Percentiles rank a stretch among this genome's conserved stretches.
phyloP scores from a whole-genome alignment of 106 monocot genomes.

The Dendrobium chrysotoxum region DNA sequence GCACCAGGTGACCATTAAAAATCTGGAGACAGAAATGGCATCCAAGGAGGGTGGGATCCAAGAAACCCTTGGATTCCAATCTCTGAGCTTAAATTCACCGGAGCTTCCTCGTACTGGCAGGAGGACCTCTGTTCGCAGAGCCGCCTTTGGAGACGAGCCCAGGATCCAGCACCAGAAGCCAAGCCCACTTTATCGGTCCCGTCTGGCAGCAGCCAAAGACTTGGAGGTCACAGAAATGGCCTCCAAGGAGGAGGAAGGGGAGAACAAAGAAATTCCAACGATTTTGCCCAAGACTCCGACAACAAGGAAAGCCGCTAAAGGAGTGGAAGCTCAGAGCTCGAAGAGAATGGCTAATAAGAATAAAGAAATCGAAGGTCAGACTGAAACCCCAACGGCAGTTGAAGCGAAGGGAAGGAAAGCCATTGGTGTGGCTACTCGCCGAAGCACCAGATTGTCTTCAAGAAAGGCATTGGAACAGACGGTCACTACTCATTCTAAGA shows the following conservation, averaged over 20 bases:
- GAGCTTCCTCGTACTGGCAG: no score
- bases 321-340: not conserved
- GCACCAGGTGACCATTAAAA: constrained; percentile 22
- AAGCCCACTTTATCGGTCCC: no score
- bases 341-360: not conserved
- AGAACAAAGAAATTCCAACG: not conserved
- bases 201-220: no score
- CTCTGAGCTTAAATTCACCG: not conserved
- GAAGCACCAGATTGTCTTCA: constrained; percentile 5
- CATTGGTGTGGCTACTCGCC: not conserved
- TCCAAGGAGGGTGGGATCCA: not conserved
- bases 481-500: not conserved
- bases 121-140: no score
- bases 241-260: not conserved
- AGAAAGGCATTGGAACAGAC: not conserved
- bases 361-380: not conserved
- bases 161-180: no score
- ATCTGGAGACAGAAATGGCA: constrained; percentile 5
- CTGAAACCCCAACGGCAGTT: not conserved
- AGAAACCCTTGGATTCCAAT: constrained; percentile 1
- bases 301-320: not conserved
- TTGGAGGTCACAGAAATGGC: no score
- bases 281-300: not conserved
- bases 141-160: no score
- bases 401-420: not conserved